phyloP scores from a whole-genome alignment of 768 basidiomycete species.

The Kwoniella sp. region DNA sequence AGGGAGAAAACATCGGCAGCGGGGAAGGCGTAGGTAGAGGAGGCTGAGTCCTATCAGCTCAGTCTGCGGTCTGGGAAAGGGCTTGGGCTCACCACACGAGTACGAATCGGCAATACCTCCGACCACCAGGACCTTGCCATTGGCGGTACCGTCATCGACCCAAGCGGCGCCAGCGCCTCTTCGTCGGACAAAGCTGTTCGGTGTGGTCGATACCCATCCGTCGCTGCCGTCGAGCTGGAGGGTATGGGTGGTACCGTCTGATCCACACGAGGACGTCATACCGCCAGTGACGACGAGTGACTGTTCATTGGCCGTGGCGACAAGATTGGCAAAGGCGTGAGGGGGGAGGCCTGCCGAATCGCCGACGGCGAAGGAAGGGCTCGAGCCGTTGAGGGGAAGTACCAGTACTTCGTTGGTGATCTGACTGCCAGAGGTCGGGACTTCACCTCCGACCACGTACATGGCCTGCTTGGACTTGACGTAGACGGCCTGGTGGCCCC shows the following conservation, averaged over 20 bases:
- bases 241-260: constrained; percentile 36
- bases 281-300: constrained; percentile 42
- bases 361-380: constrained; percentile 36
- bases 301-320: constrained; percentile 21
- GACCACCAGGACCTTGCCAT: constrained; percentile 37
- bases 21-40: constrained; percentile 41
- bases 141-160: constrained; percentile 20
- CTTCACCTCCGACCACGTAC: constrained; percentile 48
- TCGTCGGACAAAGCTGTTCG: constrained; percentile 27
- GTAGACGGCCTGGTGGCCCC: constrained; percentile 49
- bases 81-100: constrained; percentile 40
- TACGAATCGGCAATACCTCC: constrained; percentile 46
- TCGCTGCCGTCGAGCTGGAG: constrained; percentile 19
- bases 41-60: constrained; percentile 15
- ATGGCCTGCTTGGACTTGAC: constrained; percentile 38
- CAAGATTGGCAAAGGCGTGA: constrained; percentile 43
- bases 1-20: constrained; percentile 40
- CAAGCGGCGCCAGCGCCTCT: constrained; percentile 37
- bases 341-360: constrained; percentile 36
- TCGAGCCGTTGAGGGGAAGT: constrained; percentile 40
- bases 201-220: constrained; percentile 31
- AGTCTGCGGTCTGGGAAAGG: neutral
- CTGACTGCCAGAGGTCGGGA: constrained; percentile 21
- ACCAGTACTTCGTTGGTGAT: constrained; percentile 49
- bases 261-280: constrained; percentile 40